These are phyloP conservation scores for Hypoxylon sp. DNA, from an alignment of 2,329 filamentous ascomycete species.

Conservation along the genomic window DNA sequence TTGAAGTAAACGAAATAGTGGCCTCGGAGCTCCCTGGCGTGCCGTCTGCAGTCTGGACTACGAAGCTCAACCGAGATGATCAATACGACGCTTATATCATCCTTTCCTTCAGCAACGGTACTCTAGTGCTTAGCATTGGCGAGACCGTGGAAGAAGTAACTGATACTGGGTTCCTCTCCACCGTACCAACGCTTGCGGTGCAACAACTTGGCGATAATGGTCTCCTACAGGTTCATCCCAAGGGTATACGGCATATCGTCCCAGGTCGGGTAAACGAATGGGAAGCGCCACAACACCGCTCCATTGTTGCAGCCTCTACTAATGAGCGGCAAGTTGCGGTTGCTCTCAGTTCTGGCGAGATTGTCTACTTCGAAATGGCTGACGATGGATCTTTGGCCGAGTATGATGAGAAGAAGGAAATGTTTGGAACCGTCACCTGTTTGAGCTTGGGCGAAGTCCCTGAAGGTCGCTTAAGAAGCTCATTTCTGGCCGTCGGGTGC, in stretches of 20 bases:
- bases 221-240: slow-evolving; percentile 93
- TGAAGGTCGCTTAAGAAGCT: slow-evolving; percentile 86
- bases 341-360: slow-evolving; percentile 93
- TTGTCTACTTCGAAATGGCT: slow-evolving; percentile 98
- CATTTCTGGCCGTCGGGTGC: slow-evolving; percentile 94
- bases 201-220: slow-evolving; percentile 95
- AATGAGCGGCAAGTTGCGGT: slow-evolving; percentile 94
- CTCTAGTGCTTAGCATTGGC: slow-evolving; percentile 91
- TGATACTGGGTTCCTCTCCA: slow-evolving; percentile 90
- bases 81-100: slow-evolving; percentile 94
- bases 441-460: slow-evolving; percentile 94
- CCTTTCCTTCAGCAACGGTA: slow-evolving; percentile 90
- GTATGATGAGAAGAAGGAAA: slow-evolving; percentile 93
- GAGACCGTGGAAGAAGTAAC: slow-evolving; percentile 96
- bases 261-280: slow-evolving; percentile 86
- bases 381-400: slow-evolving; percentile 88
- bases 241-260: slow-evolving; percentile 90
- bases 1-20: slow-evolving; percentile 95
- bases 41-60: slow-evolving; percentile 94
- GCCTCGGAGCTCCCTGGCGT: slow-evolving; percentile 88
- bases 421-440: slow-evolving; percentile 94
- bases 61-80: slow-evolving; percentile 82
- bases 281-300: slow-evolving; percentile 90
- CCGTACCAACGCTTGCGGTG: slow-evolving; percentile 88
- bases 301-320: slow-evolving; percentile 92